Percentiles rank a stretch among this genome's conserved stretches.
These are phyloP conservation scores for Comarum palustre DNA, from an alignment of 306 rosid genomes.

Conservation along the genomic window DNA sequence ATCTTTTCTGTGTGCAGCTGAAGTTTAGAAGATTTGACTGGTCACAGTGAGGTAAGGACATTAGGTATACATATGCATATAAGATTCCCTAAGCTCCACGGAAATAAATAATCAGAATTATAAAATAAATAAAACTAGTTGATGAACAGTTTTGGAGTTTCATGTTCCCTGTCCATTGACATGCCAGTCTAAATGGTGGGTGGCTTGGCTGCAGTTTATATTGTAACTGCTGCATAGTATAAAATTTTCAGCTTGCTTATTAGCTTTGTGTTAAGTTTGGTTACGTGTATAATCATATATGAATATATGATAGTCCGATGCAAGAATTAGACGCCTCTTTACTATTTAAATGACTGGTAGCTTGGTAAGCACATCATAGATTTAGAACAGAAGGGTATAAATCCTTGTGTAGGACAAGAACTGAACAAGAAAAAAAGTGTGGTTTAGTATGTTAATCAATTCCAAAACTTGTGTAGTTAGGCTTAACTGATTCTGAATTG, in stretches of 20 bases:
- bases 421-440: slow-evolving; percentile 16
- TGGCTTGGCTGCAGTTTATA: slow-evolving; percentile 12
- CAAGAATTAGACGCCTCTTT: not conserved
- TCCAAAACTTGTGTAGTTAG: slow-evolving; percentile 4
- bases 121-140: not conserved
- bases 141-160: slow-evolving; percentile 3
- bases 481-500: not conserved
- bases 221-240: not conserved
- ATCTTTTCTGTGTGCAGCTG: slow-evolving; percentile 12
- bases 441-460: not conserved
- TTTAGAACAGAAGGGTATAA: not conserved
- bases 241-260: not conserved
- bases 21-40: slow-evolving; percentile 1
- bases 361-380: not conserved
- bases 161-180: slow-evolving; percentile 19
- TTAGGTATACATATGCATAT: not conserved
- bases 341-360: not conserved
- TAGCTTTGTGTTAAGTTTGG: not conserved
- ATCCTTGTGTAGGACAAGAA: not conserved
- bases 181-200: slow-evolving; percentile 19
- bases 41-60: not conserved
- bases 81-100: not conserved
- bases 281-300: too few species aligned
- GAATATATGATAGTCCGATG: not conserved
- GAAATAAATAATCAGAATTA: not conserved